Evolutionary conservation across 805 yeast genomes (phyloP), one percentile per base, ranked within the genome.

Genomic region (Lipomyces oligophaga): DNA sequence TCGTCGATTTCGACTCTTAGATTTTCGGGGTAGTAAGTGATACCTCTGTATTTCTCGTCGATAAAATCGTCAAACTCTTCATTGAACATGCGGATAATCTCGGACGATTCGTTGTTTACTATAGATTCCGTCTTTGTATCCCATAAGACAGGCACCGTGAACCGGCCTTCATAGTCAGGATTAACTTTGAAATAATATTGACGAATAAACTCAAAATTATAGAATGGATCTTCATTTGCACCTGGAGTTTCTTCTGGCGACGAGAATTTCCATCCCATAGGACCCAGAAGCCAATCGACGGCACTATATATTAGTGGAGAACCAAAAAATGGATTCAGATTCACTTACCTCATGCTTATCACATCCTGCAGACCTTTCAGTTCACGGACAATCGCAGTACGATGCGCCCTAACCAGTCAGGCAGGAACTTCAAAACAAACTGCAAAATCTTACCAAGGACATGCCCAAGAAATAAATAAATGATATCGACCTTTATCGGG

Each of bases 381-480:
- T 10, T 75, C 66, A 43, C 96, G 69, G 2, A 81, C 73, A 43
- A 87, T 81, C 48, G 89, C 71, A 0, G 89, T 79, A 53, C 97
- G 75, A 62, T 86, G 95, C 1, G 97, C 97, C 78, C 60, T 58
- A 8, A 21, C 4, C 20, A 18, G 30, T 19, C 26, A 30, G 34
- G 18, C 10, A 24, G 20, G 21, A 27, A 33, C 6, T 30, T 11
- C 16, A 7, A 18, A 43, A 30, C 11, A 39, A 74, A 71, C 0
- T 93, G 83, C 8, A 87, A 95, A 59, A 84, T 89, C 45, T 88
- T 96, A 3, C 89, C 97, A 90, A 3, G 97, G 97, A 67, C 97
- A 90, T 1, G 96, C 96, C 41, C 75, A 72, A 1, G 94, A 84
- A 15, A 89, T 95, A 60, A 86, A 90, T 41, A 90, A 74, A 67